Conservation (phyloP, 2,329 filamentous ascomycete genomes). For the Aspergillus ustus region DNA sequence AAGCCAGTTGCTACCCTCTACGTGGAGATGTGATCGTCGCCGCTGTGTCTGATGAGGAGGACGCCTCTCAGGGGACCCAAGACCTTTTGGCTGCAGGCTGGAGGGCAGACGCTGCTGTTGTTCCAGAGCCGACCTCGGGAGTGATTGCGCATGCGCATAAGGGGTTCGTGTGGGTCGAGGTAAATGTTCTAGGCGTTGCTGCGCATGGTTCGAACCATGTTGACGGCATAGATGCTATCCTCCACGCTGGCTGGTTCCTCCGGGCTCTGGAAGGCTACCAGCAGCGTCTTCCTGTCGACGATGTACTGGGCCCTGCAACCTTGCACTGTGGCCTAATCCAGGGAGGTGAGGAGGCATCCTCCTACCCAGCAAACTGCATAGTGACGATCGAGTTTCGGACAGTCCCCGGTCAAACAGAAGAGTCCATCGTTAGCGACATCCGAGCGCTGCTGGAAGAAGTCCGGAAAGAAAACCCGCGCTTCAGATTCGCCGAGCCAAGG, state of each 20-base stretch:
- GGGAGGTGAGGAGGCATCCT: conserved; percentile 58
- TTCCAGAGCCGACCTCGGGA: conserved; percentile 54
- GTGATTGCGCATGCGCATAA: conserved; percentile 54
- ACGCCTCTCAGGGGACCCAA: conserved; percentile 56
- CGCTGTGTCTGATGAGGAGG: conserved; percentile 61
- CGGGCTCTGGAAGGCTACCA: conserved; percentile 51
- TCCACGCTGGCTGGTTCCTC: conserved; percentile 54
- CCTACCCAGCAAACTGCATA: conserved; percentile 56
- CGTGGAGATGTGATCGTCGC: conserved; percentile 58
- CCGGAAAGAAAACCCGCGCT: conserved; percentile 37
- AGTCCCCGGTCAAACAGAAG: conserved; percentile 48
- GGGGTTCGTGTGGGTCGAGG: conserved; percentile 50
- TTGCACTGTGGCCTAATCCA: conserved; percentile 55
- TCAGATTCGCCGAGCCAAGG: conserved; percentile 46
- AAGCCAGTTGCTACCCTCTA: conserved; percentile 35
- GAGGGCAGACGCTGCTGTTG: conserved; percentile 57
- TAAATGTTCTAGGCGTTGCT: conserved; percentile 41
- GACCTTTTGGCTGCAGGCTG: conserved; percentile 57
- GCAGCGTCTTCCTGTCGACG: conserved; percentile 37
- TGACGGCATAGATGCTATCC: conserved; percentile 57
- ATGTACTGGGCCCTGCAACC: conserved; percentile 45
- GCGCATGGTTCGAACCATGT: conserved; percentile 45
- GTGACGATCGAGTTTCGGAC: conserved; percentile 57
- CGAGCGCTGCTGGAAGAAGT: conserved; percentile 41
- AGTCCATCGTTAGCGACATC: conserved; percentile 46